phyloP scores from a whole-genome alignment of 371 early-diverging fungal species.

The Amoeboaphelidium protococcarum region DNA sequence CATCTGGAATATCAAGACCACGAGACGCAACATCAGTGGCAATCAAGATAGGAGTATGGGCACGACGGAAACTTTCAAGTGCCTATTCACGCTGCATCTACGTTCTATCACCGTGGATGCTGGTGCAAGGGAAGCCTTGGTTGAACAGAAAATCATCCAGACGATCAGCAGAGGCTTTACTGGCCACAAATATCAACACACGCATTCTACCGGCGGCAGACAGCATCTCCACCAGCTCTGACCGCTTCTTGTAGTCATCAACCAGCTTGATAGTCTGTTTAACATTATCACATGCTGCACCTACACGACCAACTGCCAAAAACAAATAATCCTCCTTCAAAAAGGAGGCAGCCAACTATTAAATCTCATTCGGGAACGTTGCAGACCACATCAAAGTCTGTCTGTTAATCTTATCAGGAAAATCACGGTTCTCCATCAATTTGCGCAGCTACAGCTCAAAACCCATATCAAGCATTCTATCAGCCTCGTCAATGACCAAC shows the following conservation, averaged over 20 bases:
- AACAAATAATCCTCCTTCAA: conserved; percentile 78
- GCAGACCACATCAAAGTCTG: conserved; percentile 94
- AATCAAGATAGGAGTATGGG: conserved; percentile 4
- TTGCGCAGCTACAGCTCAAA: conserved; percentile 51
- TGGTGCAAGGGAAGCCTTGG: conserved; percentile 5
- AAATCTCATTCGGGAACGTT: conserved; percentile 87
- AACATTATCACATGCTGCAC: conserved; percentile 85
- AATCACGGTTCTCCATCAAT: conserved; percentile 78
- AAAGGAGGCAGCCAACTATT: conserved; percentile 58
- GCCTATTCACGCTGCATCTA: conserved; percentile 8
- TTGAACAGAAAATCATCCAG: background rate
- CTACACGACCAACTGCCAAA: conserved; percentile 79
- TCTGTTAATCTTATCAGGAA: conserved; percentile 60
- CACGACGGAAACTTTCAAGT: conserved; percentile 9
- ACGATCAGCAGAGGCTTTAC: background rate
- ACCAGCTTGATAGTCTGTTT: conserved; percentile 69
- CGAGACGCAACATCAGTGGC: conserved; percentile 13
- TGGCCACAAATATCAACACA: background rate
- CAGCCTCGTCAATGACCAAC: conserved; percentile 89
- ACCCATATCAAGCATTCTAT: conserved; percentile 63
- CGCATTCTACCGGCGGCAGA: conserved; percentile 42
- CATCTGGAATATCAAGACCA: conserved; percentile 12
- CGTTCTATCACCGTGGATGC: conserved; percentile 9
- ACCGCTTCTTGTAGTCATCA: conserved; percentile 25
- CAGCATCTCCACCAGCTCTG: conserved; percentile 48